These are phyloP conservation scores for Blastocystis sp. DNA, from an alignment of 352 stramenopile species.

Conservation along the genomic window DNA sequence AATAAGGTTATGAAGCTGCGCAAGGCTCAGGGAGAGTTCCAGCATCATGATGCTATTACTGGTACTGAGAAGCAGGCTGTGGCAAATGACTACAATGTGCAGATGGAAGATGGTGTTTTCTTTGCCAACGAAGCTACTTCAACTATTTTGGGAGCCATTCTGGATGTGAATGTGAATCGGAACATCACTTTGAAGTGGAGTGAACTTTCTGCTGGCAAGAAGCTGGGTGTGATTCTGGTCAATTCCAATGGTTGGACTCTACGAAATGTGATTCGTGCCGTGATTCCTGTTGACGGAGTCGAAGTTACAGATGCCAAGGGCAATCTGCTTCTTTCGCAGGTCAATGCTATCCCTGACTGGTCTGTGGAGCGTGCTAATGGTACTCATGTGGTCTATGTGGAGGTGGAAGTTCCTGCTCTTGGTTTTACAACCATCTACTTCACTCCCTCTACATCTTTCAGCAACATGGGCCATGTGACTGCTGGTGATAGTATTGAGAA, in stretches of 20 bases:
- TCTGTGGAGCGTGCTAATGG: constrained; percentile 59
- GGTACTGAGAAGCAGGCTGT: constrained; percentile 89
- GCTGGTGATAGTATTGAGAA: constrained; percentile 62
- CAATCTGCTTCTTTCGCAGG: constrained; percentile 63
- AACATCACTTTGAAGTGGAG: constrained; percentile 63
- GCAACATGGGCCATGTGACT: background rate
- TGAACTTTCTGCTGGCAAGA: constrained; percentile 64
- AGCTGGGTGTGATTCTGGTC: constrained; percentile 67
- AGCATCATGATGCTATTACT: constrained; percentile 89
- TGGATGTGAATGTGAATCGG: constrained; percentile 25
- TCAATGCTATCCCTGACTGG: constrained; percentile 60
- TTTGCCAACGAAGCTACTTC: constrained; percentile 57
- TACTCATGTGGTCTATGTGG: constrained; percentile 50
- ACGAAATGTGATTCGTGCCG: constrained; percentile 68
- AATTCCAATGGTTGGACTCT: constrained; percentile 64
- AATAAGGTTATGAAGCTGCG: constrained; percentile 69
- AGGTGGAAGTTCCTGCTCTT: constrained; percentile 53
- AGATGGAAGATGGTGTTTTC: constrained; percentile 74
- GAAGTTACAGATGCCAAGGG: constrained; percentile 62
- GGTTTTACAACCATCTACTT: constrained; percentile 60
- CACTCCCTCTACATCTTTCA: background rate
- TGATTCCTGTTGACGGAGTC: constrained; percentile 65
- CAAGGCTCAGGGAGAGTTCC: constrained; percentile 79
- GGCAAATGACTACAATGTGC: constrained; percentile 84
- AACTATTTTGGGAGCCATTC: background rate